Conservation (phyloP, 1,284 basidiomycete genomes). For the Ganoderma resinaceum region DNA sequence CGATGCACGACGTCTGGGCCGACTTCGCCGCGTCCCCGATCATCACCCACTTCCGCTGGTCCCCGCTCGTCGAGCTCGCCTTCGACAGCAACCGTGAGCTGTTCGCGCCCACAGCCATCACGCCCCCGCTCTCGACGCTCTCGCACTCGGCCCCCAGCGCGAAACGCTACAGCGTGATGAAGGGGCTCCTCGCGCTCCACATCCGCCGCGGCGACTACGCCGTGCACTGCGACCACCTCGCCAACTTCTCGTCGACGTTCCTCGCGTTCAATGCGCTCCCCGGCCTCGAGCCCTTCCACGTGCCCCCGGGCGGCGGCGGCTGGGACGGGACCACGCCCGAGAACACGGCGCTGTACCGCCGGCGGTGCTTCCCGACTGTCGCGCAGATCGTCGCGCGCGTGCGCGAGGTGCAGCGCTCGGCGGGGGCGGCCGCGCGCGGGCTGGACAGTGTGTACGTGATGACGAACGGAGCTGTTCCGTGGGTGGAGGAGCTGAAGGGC, state of each 20-base stretch:
- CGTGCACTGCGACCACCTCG: constrained; percentile 57
- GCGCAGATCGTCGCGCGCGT: constrained; percentile 53
- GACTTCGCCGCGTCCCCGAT: constrained; percentile 57
- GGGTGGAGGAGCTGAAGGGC: constrained; percentile 49
- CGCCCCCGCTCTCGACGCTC: constrained; percentile 11
- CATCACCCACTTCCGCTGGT: constrained; percentile 61
- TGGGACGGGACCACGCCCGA: constrained; percentile 35
- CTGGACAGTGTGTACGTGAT: constrained; percentile 57
- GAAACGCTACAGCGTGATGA: constrained; percentile 37
- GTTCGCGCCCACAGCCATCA: constrained; percentile 36
- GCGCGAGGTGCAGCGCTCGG: constrained; percentile 42
- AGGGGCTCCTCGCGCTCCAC: constrained; percentile 62
- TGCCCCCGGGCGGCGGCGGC: constrained; percentile 34
- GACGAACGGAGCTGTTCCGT: constrained; percentile 57
- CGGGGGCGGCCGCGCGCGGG: constrained; percentile 33
- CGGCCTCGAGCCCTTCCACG: constrained; percentile 43
- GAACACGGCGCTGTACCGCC: constrained; percentile 42
- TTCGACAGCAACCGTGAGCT: constrained; percentile 46
- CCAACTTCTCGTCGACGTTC: constrained; percentile 48
- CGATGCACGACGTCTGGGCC: constrained; percentile 54
- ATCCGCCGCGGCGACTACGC: constrained; percentile 67
- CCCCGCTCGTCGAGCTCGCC: constrained; percentile 61
- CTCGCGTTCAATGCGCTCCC: constrained; percentile 49
- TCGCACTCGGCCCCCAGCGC: constrained; percentile 25
- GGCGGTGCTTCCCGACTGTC: constrained; percentile 56